Base-by-base conservation (phyloP, 495 filamentous ascomycete species). In the Achaetomiella virescens region DNA sequence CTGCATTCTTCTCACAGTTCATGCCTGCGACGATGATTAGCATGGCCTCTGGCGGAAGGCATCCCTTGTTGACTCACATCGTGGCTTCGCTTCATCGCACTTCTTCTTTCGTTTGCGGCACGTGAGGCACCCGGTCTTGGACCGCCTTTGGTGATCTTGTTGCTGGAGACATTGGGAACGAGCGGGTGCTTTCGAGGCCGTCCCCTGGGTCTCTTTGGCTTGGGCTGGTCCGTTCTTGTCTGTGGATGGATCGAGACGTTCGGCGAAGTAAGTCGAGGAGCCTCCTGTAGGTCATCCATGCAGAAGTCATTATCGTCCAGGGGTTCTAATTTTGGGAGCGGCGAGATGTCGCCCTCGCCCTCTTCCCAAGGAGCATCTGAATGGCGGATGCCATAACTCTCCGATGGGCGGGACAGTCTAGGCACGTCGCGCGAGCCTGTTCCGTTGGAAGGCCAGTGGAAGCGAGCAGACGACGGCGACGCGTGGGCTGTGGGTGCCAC, bases 101-200 rank as follows among this genome's bases (percentile, higher is more conserved):
- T 97, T 97, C 86, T 96, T 97, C 76, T 96, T 96, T 29, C 91
- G 78, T 64, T 87, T 86, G 53, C 91, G 81, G 75, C 91, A 97
- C 46, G 91, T 96, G 54, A 93, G 86, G 71, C 91, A 96, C 0
- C 91, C 91, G 3, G 91, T 96, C 75, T 96, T 96, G 55, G 90
- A 95, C 18, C 91, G 79, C n/a, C 87, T 63, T 95, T 93, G 45
- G 89, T 83, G 52, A 87, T 69, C 60, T 93, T 93, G 69, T 76
- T 81, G 27, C 69, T 66, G 12, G 62, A 55, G 36, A 70, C 57
- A 45, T 69, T 70, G 29, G 78, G 71, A 7, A 78, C 77, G 35
- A 86, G 74, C 15, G 89, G 90, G 64, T 95, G 83, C 72, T 95
- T 95, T 71, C 91, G 77, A 49, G 91, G 91, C 21, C 91, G 83